Conservation (phyloP, 495 filamentous ascomycete species). For the Haplographium delicatum region DNA sequence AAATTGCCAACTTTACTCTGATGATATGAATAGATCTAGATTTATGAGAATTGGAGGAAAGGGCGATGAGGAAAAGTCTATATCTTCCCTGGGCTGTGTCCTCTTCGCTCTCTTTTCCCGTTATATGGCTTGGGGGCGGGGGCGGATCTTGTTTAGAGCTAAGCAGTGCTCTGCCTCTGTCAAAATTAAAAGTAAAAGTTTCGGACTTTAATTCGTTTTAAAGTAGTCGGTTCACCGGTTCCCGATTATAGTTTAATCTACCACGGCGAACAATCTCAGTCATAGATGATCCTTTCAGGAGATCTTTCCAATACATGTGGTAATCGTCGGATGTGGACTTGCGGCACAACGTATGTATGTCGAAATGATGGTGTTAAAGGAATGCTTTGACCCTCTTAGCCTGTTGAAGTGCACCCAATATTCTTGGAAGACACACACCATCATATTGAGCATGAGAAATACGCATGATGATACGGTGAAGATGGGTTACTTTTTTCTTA, state of each 20-base stretch:
- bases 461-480: slow-evolving; percentile 50
- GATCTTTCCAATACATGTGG: slow-evolving; percentile 48
- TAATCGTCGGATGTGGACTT: slow-evolving; percentile 43
- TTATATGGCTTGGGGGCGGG: too few species aligned
- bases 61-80: too few species aligned
- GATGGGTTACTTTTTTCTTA: slow-evolving; percentile 32
- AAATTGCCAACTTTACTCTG: too few species aligned
- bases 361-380: slow-evolving; percentile 48
- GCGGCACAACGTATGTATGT: slow-evolving; percentile 51
- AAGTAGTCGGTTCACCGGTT: slow-evolving; percentile 18
- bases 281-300: slow-evolving; percentile 47
- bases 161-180: too few species aligned
- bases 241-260: slow-evolving; percentile 1
- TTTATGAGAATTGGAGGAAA: too few species aligned
- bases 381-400: slow-evolving; percentile 46
- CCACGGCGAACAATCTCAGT: slow-evolving; percentile 22
- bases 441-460: slow-evolving; percentile 75
- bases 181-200: slow-evolving; percentile 51
- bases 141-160: too few species aligned
- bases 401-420: slow-evolving; percentile 51
- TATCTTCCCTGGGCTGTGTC: too few species aligned
- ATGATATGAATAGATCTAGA: too few species aligned
- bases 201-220: slow-evolving; percentile 39
- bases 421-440: slow-evolving; percentile 59
- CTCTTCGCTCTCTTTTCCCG: too few species aligned